Conservation (phyloP, 352 stramenopile genomes). For the Thalassiosira hispida region DNA sequence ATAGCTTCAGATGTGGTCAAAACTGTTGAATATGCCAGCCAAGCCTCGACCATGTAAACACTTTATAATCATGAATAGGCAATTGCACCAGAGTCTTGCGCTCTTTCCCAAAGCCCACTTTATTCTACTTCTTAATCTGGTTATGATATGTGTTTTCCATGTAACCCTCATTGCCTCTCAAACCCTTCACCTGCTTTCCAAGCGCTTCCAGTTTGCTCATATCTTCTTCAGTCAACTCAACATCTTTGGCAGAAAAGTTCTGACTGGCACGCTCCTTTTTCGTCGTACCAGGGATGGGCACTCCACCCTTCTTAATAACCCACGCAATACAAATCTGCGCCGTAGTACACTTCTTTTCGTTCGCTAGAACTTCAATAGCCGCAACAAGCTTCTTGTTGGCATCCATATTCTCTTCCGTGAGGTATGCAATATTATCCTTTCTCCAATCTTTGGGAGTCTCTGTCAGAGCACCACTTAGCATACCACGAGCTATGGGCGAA, state of each 20-base stretch:
- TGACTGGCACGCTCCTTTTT: neutral
- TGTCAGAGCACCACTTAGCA: conserved; percentile 12
- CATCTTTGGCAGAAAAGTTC: neutral
- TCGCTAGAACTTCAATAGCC: neutral
- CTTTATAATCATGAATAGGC: too few relatives aligned
- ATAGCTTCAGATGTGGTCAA: too few relatives aligned
- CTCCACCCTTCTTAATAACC: neutral
- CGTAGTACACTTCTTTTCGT: neutral
- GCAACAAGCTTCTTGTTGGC: neutral
- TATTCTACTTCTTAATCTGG: neutral
- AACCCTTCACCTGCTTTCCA: neutral
- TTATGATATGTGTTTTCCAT: neutral
- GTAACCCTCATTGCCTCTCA: neutral
- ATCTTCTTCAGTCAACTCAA: neutral
- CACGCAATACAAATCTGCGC: neutral
- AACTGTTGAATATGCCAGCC: too few relatives aligned
- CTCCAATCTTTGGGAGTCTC: conserved; percentile 70
- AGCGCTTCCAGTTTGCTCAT: neutral
- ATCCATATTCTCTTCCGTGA: neutral
- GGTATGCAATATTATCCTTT: conserved; percentile 48
- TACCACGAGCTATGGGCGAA: conserved; percentile 51
- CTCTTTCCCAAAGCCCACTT: too few relatives aligned
- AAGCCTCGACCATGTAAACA: too few relatives aligned
- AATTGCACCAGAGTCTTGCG: too few relatives aligned
- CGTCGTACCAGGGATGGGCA: neutral